Evolutionary conservation across 441 rosid species (phyloP).

Genomic region (Syzygium syzygioides): DNA sequence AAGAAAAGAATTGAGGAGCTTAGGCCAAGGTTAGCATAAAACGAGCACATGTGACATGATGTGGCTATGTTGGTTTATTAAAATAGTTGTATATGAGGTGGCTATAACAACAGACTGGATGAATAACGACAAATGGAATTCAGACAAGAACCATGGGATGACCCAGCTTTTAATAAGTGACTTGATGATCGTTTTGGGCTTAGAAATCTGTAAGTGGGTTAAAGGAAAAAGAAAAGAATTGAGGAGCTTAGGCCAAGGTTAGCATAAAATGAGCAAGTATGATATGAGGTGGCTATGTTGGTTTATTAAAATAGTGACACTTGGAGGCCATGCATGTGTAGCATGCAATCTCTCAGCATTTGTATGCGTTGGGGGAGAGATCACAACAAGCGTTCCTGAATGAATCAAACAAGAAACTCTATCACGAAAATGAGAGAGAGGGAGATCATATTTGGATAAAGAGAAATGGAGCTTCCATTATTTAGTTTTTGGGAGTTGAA

Average conservation of each 20-base stretch:
- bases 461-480: background rate
- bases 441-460: background rate
- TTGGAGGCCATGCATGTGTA: background rate
- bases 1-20: background rate
- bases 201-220: background rate
- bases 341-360: too few species aligned
- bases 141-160: too few species aligned
- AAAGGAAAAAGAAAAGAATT: background rate
- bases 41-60: background rate
- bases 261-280: background rate
- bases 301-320: background rate
- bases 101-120: too few species aligned
- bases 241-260: background rate
- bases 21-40: background rate
- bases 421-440: background rate
- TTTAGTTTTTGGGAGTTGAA: background rate
- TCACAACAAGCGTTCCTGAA: background rate
- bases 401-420: background rate
- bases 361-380: background rate
- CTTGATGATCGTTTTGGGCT: background rate
- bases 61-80: background rate
- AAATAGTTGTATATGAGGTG: background rate
- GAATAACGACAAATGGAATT: too few species aligned
- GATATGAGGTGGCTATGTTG: background rate
- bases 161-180: too few species aligned